Percentiles rank a stretch among this genome's conserved stretches.
Evolutionary conservation across 106 monocot genomes (phyloP).

Genomic region (Dendrobium catenatum): DNA sequence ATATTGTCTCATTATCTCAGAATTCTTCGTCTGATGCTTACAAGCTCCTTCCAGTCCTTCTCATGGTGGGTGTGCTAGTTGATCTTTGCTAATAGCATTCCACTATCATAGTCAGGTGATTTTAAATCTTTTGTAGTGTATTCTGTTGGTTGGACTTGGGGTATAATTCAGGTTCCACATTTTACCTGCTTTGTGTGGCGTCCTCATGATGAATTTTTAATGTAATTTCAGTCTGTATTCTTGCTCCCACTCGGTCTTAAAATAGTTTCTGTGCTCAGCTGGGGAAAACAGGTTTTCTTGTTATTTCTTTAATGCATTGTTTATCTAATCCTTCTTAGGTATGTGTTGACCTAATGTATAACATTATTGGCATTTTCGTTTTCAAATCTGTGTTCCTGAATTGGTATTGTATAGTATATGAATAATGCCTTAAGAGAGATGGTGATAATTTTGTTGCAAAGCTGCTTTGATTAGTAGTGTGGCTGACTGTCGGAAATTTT

Average conservation of each 20-base stretch:
- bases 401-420: not conserved
- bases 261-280: constrained; percentile 55
- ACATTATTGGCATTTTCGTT: not conserved
- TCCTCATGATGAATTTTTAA: constrained; percentile 3
- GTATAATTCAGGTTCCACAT: not conserved
- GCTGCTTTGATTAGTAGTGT: not conserved
- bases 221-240: constrained; percentile 53
- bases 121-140: constrained; percentile 11
- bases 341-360: not conserved
- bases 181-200: not conserved
- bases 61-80: constrained; percentile 93
- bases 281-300: constrained; percentile 71
- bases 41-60: constrained; percentile 87
- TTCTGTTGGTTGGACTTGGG: not conserved
- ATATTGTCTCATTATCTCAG: constrained; percentile 24
- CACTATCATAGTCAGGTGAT: constrained; percentile 97
- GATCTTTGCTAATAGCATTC: constrained; percentile 78
- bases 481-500: not conserved
- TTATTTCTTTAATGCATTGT: not conserved
- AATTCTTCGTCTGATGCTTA: constrained; percentile 94
- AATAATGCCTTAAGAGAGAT: not conserved
- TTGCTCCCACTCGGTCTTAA: constrained; percentile 62
- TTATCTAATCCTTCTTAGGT: not conserved
- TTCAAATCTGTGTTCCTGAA: not conserved
- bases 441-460: constrained; percentile 1